Percentiles rank a stretch among this genome's conserved stretches.
phyloP scores from a whole-genome alignment of 176 grass and related monocot species.

The Paspalum notatum region DNA sequence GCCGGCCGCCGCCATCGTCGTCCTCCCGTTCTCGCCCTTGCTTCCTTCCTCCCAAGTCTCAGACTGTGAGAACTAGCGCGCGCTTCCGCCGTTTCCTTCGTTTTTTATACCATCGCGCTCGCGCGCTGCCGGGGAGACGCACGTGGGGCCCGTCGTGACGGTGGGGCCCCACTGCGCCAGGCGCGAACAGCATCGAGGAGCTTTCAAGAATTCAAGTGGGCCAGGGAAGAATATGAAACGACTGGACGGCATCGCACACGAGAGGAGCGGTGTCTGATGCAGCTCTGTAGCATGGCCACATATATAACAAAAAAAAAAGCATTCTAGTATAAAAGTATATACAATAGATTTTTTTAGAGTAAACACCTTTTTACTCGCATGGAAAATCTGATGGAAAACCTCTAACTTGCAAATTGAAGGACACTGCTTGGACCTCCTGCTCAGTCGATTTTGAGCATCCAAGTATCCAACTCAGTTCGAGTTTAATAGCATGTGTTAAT shows the following conservation, averaged over 20 bases:
- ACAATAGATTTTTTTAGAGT: too few species aligned
- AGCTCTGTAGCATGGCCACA: neutral
- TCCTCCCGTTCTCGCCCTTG: neutral
- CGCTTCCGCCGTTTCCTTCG: neutral
- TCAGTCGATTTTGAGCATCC: too few species aligned
- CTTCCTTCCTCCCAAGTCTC: neutral
- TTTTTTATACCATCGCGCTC: neutral
- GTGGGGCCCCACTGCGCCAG: neutral
- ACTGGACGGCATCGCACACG: neutral
- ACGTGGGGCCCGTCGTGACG: neutral
- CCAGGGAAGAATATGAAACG: neutral
- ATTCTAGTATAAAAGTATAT: too few species aligned
- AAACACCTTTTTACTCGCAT: too few species aligned
- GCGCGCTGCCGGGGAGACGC: too few species aligned
- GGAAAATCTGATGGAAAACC: too few species aligned
- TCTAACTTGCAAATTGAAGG: too few species aligned
- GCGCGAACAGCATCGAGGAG: neutral
- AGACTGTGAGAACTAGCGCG: neutral
- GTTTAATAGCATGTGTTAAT: too few species aligned
- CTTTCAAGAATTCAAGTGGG: neutral
- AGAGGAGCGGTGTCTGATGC: neutral
- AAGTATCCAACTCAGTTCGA: too few species aligned
- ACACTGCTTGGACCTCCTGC: too few species aligned
- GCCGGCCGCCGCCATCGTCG: neutral
- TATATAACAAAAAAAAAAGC: neutral